These are phyloP conservation scores for Berkeleyomyces rouxiae DNA, from an alignment of 2,329 filamentous ascomycete genomes.

Conservation along the genomic window DNA sequence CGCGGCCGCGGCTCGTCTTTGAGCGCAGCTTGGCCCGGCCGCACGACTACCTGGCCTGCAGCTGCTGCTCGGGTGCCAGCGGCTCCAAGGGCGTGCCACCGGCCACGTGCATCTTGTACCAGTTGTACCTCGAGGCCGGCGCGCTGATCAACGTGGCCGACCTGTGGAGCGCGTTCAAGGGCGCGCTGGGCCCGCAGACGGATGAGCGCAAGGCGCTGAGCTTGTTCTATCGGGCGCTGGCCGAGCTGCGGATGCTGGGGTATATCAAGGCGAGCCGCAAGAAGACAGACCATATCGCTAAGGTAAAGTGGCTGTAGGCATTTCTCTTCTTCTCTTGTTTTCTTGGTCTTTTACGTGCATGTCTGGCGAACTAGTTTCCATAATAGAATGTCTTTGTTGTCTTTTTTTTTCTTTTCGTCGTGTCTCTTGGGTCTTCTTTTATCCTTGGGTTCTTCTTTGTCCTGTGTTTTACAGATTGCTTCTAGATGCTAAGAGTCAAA, in stretches of 20 bases:
- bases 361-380: background rate
- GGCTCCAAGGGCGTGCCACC: conserved; percentile 30
- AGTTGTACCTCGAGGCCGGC: conserved; percentile 63
- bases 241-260: conserved; percentile 71
- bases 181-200: conserved; percentile 35
- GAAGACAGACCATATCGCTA: conserved; percentile 82
- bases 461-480: background rate
- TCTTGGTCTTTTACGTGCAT: background rate
- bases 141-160: conserved; percentile 64
- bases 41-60: conserved; percentile 61
- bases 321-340: conserved; percentile 1
- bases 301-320: conserved; percentile 58
- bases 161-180: conserved; percentile 60
- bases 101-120: conserved; percentile 57
- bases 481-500: background rate
- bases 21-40: conserved; percentile 56
- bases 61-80: conserved; percentile 38
- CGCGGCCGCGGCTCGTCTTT: conserved; percentile 51
- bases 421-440: background rate
- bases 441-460: background rate
- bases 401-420: background rate
- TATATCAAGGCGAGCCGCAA: conserved; percentile 80
- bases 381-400: background rate
- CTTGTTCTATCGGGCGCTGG: conserved; percentile 69
- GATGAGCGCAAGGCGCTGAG: conserved; percentile 44